Conservation (phyloP, 139 green algal species). For the Ulvella scutata region DNA sequence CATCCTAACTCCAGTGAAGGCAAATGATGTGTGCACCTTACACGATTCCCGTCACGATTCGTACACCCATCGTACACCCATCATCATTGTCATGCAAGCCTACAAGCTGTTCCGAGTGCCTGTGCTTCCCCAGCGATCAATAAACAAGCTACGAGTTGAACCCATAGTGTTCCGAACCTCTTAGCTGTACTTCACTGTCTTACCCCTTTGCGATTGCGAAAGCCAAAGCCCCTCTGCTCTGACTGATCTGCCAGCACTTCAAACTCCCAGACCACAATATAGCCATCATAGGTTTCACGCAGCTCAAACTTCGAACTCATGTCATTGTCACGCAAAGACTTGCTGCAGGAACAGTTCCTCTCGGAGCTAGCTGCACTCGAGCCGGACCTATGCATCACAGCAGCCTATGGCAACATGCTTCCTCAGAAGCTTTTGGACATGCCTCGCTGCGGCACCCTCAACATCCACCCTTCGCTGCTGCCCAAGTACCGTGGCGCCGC, state of each 20-base stretch:
- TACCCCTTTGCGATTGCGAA: too few relatives aligned
- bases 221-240: too few relatives aligned
- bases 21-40: slow-evolving; percentile 21
- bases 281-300: too few relatives aligned
- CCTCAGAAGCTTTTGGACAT: slow-evolving; percentile 77
- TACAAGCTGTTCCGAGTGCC: neutral
- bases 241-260: too few relatives aligned
- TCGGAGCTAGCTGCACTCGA: slow-evolving; percentile 31
- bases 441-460: slow-evolving; percentile 75
- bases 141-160: too few relatives aligned
- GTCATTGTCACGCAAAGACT: too few relatives aligned
- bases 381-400: slow-evolving; percentile 87
- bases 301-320: too few relatives aligned
- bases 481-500: slow-evolving; percentile 83
- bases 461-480: slow-evolving; percentile 93
- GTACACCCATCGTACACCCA: neutral
- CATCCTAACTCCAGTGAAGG: slow-evolving; percentile 33
- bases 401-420: slow-evolving; percentile 94
- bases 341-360: slow-evolving; percentile 50
- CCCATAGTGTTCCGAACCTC: slow-evolving; percentile 4
- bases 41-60: neutral
- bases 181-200: neutral
- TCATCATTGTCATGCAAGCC: neutral
- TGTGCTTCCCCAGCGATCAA: neutral
- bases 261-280: too few relatives aligned